Conservation (phyloP, 2,329 filamentous ascomycete species). For the Paramyrothecium sp. region DNA sequence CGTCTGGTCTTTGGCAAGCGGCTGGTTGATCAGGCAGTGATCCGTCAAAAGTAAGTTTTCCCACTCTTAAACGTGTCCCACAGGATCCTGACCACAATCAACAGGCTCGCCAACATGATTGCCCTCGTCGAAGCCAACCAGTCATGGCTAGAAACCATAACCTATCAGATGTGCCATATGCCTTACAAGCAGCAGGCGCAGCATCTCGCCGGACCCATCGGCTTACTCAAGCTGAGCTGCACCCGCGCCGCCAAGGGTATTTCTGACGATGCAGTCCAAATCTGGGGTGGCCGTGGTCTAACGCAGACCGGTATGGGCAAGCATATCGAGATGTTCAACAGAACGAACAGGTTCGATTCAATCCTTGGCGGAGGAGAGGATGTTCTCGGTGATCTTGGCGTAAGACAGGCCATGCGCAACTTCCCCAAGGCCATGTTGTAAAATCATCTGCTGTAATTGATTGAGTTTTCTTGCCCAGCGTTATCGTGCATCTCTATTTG, state of each 20-base stretch:
- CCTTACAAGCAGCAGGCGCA: slow-evolving; percentile 73
- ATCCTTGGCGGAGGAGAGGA: slow-evolving; percentile 82
- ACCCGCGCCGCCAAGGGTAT: slow-evolving; percentile 80
- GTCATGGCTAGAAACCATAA: slow-evolving; percentile 80
- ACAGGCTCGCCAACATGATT: slow-evolving; percentile 80
- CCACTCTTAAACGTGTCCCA: background rate
- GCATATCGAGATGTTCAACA: slow-evolving; percentile 80
- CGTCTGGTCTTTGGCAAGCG: slow-evolving; percentile 81
- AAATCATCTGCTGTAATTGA: background rate
- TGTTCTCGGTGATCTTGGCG: slow-evolving; percentile 76
- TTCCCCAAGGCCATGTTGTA: slow-evolving; percentile 86
- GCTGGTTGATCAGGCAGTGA: slow-evolving; percentile 79
- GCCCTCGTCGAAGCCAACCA: slow-evolving; percentile 78
- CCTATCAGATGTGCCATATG: slow-evolving; percentile 88
- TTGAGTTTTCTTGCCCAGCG: too few relatives aligned
- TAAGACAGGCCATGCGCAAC: slow-evolving; percentile 78
- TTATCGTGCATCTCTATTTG: too few relatives aligned
- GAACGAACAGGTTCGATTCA: slow-evolving; percentile 79
- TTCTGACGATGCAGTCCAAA: slow-evolving; percentile 80
- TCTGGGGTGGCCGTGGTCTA: slow-evolving; percentile 79
- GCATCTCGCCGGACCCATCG: slow-evolving; percentile 77
- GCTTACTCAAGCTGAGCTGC: slow-evolving; percentile 74
- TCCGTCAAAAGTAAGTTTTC: slow-evolving; percentile 67
- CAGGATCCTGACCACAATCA: slow-evolving; percentile 4
- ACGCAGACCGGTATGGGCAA: slow-evolving; percentile 83